Evolutionary conservation across 2,329 filamentous ascomycete genomes (phyloP).

Genomic region (Ceratocystis colombiana): DNA sequence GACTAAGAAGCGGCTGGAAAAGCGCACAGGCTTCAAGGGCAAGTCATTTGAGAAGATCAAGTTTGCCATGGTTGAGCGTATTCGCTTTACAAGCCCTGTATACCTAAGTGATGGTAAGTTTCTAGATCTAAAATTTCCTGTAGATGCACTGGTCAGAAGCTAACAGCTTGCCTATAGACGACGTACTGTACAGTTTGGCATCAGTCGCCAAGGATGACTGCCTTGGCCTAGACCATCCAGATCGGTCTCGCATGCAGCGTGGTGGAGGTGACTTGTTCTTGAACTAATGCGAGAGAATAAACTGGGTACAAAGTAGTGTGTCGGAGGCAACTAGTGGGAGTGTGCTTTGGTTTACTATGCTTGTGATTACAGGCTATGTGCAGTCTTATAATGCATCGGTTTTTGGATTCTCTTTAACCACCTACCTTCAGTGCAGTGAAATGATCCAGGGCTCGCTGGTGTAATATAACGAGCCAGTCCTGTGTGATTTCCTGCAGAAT

Average conservation of each 20-base stretch:
- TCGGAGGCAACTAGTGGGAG: background rate
- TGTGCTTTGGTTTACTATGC: background rate
- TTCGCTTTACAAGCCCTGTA: slow-evolving; percentile 63
- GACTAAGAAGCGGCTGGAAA: slow-evolving; percentile 88
- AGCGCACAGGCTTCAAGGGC: slow-evolving; percentile 86
- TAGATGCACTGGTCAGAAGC: background rate
- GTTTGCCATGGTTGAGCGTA: slow-evolving; percentile 69
- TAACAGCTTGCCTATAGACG: slow-evolving; percentile 36
- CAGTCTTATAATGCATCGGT: background rate
- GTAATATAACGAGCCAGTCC: background rate
- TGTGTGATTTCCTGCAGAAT: too few relatives aligned
- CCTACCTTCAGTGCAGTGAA: too few relatives aligned
- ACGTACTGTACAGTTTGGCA: slow-evolving; percentile 46
- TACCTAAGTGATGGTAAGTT: slow-evolving; percentile 79
- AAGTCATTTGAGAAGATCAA: slow-evolving; percentile 99
- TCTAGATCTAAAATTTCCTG: slow-evolving; percentile 27
- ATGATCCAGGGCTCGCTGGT: background rate
- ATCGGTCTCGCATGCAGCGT: slow-evolving; percentile 48
- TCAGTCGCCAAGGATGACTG: slow-evolving; percentile 46
- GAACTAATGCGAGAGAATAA: slow-evolving; percentile 28
- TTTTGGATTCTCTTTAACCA: background rate
- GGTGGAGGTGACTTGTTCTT: slow-evolving; percentile 55
- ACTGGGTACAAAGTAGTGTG: background rate
- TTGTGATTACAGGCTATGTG: background rate
- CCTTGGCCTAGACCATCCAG: slow-evolving; percentile 56